Percentiles rank a stretch among this genome's conserved stretches.
Conservation (phyloP, 1,284 basidiomycete species). For the Cerrena zonata region DNA sequence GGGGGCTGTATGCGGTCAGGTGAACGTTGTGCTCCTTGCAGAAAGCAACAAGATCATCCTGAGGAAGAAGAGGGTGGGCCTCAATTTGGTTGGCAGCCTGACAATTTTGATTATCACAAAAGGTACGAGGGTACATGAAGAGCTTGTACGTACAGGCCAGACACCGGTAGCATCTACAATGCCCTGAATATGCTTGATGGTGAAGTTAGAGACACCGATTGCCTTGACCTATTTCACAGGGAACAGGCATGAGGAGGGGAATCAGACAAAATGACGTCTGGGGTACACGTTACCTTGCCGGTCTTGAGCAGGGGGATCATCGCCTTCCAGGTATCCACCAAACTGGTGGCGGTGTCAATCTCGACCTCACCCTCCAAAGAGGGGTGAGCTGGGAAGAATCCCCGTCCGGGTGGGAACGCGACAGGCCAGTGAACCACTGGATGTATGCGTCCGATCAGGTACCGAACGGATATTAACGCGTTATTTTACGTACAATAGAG, state of each 20-base stretch:
- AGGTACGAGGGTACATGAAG: neutral
- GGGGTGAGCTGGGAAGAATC: conserved; percentile 52
- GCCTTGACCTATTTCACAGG: conserved; percentile 41
- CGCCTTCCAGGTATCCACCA: conserved; percentile 81
- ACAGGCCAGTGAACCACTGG: conserved; percentile 86
- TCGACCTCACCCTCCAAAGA: conserved; percentile 41
- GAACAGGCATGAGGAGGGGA: neutral
- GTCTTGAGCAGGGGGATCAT: conserved; percentile 56
- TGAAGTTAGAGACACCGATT: conserved; percentile 82
- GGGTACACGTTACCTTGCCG: conserved; percentile 41
- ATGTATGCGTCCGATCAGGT: neutral
- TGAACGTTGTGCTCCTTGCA: conserved; percentile 72
- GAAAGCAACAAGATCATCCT: conserved; percentile 64
- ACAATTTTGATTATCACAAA: neutral
- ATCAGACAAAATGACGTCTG: neutral
- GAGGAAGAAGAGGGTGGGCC: conserved; percentile 72
- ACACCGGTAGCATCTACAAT: conserved; percentile 74
- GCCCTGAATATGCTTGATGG: conserved; percentile 57
- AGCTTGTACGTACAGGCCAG: conserved; percentile 44
- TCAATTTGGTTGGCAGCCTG: conserved; percentile 78
- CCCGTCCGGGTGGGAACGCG: conserved; percentile 55
- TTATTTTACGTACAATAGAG: conserved; percentile 43
- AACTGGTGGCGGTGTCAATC: conserved; percentile 55
- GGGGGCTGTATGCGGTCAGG: conserved; percentile 79
- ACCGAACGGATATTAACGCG: too few species aligned